Base-by-base conservation (phyloP, 805 yeast species). In the Candida loeiensis region DNA sequence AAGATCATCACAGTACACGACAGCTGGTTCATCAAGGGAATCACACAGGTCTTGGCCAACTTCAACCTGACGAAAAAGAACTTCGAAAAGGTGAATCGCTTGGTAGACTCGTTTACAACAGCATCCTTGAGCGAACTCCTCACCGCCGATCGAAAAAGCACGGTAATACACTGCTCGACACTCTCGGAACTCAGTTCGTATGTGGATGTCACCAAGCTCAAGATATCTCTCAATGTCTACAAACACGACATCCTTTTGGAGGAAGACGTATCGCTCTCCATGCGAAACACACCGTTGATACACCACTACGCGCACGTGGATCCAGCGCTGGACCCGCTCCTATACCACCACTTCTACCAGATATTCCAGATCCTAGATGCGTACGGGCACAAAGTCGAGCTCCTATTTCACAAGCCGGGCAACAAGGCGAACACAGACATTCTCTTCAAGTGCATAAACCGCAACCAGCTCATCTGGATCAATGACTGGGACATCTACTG, bases 1-100 rank as follows among this genome's bases (percentile, higher is more conserved):
- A 82, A 79, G 52, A 68, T 88, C 2, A 84, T 82, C 47, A 74
- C 90, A 21, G 95, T 91, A 2, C 97, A 91, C 61, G 96, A 90
- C 49, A 82, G 85, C 34, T 89, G 96, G 93, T 76, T 90, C 62
- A 76, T 87, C 19, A 78, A 88, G 50, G 82, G 95, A 0, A 74
- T 87, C 26, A 76, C 84, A 12, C 89, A 85, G 39, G 73, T 88
- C 17, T 64, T 86, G 44, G 71, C 80, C 41, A 84, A 82, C 52
- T 80, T 85, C 39, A 57, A 59, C 39, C 29, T 55, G n/a, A 66
- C 72, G 13, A 61, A 53, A 34, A 59, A 58, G 39, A 58, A 55
- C 38, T 37, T 65, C 12, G 54, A 54, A 24, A 46, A 46, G 22
- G 40, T 65, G 36, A 64, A 58, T 38, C 45, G 50, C 22, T 41